Percentiles rank a stretch among this genome's conserved stretches.
phyloP scores from a whole-genome alignment of 352 stramenopile genomes.

The Plasmopara muralis region DNA sequence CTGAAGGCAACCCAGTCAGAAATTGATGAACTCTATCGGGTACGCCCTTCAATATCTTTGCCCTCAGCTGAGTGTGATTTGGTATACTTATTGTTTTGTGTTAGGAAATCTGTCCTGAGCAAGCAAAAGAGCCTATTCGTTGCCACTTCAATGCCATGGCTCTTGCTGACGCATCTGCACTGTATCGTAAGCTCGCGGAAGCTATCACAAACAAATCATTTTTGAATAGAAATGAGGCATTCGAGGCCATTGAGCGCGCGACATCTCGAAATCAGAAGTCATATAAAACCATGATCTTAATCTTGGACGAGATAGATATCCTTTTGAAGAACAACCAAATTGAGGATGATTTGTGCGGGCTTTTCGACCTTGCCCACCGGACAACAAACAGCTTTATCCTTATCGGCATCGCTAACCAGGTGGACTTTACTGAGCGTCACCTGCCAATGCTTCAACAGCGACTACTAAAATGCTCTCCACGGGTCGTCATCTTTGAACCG shows the following conservation, averaged over 20 bases:
- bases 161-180: constrained; percentile 34
- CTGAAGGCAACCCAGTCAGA: constrained; percentile 45
- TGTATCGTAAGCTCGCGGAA: constrained; percentile 58
- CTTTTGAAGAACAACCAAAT: constrained; percentile 59
- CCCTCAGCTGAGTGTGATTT: too few relatives aligned
- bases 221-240: constrained; percentile 39
- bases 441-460: constrained; percentile 49
- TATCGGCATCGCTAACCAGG: constrained; percentile 77
- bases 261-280: constrained; percentile 40
- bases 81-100: constrained; percentile 2
- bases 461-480: constrained; percentile 41
- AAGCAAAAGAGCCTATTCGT: constrained; percentile 36
- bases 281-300: constrained; percentile 58
- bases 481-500: constrained; percentile 73
- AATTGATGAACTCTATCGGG: constrained; percentile 48
- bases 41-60: constrained; percentile 8
- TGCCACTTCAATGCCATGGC: constrained; percentile 73
- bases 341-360: constrained; percentile 59
- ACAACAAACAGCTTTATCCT: constrained; percentile 57
- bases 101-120: constrained; percentile 27
- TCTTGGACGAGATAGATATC: constrained; percentile 80
- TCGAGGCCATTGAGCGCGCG: constrained; percentile 52
- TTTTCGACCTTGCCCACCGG: constrained; percentile 75
- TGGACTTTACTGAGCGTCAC: constrained; percentile 81
- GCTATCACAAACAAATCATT: constrained; percentile 43